Percentiles rank a stretch among this genome's conserved stretches.
phyloP scores from a whole-genome alignment of 2,329 filamentous ascomycete genomes.

The Microascus cirrosus region DNA sequence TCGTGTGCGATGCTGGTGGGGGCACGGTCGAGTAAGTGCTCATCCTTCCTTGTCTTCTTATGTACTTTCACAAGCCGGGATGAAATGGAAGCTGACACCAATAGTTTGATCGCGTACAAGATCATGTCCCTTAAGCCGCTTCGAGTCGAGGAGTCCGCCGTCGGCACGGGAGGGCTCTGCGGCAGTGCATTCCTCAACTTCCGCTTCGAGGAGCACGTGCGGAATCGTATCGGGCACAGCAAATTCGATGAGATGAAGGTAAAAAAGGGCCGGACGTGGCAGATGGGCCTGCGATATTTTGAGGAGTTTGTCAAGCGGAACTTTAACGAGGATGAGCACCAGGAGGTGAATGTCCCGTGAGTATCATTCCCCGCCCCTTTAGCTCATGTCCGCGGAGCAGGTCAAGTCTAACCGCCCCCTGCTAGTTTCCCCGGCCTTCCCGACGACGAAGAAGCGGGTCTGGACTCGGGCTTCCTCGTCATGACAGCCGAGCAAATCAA shows the following conservation, averaged over 20 bases:
- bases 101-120: constrained; percentile 65
- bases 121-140: constrained; percentile 64
- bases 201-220: constrained; percentile 68
- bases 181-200: constrained; percentile 74
- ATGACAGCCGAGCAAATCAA: constrained; percentile 61
- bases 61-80: constrained; percentile 5
- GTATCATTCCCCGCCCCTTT: constrained; percentile 15
- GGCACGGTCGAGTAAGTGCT: constrained; percentile 58
- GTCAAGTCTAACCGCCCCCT: constrained; percentile 5
- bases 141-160: constrained; percentile 65
- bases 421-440: constrained; percentile 58
- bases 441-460: constrained; percentile 62
- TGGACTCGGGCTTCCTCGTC: constrained; percentile 67
- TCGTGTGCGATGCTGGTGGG: constrained; percentile 53
- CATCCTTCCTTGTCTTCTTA: constrained; percentile 8
- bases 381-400: constrained; percentile 9
- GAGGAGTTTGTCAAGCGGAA: constrained; percentile 80
- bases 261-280: constrained; percentile 71
- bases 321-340: constrained; percentile 67
- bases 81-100: neutral
- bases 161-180: constrained; percentile 67
- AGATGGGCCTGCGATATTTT: constrained; percentile 67
- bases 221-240: constrained; percentile 52
- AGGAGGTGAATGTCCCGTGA: constrained; percentile 65
- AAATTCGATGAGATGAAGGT: constrained; percentile 65